Evolutionary conservation across 2,329 filamentous ascomycete species (phyloP).

Genomic region (Teratosphaeria epicoccoides): DNA sequence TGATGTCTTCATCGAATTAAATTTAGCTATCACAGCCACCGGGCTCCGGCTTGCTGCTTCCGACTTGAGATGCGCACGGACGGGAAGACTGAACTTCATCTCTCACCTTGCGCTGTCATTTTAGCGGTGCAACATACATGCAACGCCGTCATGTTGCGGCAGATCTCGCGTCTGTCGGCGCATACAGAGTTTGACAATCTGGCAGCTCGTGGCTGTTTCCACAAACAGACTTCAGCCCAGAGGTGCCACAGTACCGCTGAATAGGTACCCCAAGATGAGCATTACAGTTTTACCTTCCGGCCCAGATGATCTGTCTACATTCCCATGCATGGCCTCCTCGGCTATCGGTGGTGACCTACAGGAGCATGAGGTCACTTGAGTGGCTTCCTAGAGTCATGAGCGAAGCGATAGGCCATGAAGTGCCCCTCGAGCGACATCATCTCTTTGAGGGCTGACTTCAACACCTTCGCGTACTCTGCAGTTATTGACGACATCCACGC

Average conservation of each 20-base stretch:
- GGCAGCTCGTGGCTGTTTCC: neutral
- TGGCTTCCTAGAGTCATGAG: neutral
- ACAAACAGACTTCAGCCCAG: neutral
- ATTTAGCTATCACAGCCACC: neutral
- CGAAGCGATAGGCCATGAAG: neutral
- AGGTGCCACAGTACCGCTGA: neutral
- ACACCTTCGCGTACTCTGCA: neutral
- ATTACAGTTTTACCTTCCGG: neutral
- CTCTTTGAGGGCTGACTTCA: neutral
- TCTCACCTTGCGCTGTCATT: neutral
- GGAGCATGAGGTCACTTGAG: neutral
- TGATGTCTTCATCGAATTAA: neutral
- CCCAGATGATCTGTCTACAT: neutral
- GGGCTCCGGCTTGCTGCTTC: too few relatives aligned
- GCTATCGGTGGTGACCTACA: neutral
- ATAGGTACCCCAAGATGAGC: neutral
- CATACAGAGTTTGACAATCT: neutral
- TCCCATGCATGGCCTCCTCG: neutral
- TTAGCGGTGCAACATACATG: neutral
- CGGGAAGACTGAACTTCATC: neutral
- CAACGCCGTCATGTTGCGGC: too few relatives aligned
- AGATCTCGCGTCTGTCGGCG: neutral
- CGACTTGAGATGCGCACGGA: neutral
- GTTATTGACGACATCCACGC: neutral
- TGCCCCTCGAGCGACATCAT: neutral